A percentile compares a stretch with the other conserved stretches of the same genome.
Evolutionary conservation across 805 yeast species (phyloP).

Genomic region (Jamesozyma rosinii): DNA sequence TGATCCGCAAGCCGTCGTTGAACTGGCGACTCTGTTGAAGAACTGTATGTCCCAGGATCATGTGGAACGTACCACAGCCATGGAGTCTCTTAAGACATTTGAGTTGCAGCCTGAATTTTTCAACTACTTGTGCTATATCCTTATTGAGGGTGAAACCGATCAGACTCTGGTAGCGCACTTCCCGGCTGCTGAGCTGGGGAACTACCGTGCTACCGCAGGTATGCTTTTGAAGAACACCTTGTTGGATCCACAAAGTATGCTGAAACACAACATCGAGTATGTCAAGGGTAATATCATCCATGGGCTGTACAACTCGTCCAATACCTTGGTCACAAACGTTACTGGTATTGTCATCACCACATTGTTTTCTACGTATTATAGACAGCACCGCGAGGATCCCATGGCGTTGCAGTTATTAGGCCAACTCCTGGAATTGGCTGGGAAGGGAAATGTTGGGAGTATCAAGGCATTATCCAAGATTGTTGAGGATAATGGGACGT

Average conservation of each 20-base stretch:
- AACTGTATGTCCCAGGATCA: conserved; percentile 62
- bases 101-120: conserved; percentile 65
- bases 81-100: conserved; percentile 63
- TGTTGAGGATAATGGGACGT: conserved; percentile 74
- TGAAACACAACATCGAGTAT: conserved; percentile 32
- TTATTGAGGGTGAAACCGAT: conserved; percentile 44
- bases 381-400: conserved; percentile 30
- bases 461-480: conserved; percentile 75
- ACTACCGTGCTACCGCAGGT: conserved; percentile 76
- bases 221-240: conserved; percentile 70
- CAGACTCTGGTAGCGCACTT: conserved; percentile 33
- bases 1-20: conserved; percentile 49
- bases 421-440: conserved; percentile 53
- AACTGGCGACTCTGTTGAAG: conserved; percentile 54
- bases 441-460: conserved; percentile 34
- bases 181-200: conserved; percentile 17
- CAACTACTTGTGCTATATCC: conserved; percentile 64
- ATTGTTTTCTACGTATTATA: conserved; percentile 46
- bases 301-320: conserved; percentile 30
- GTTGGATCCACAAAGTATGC: conserved; percentile 27
- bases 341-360: conserved; percentile 88
- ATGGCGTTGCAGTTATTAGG: conserved; percentile 61
- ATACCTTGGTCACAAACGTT: conserved; percentile 60
- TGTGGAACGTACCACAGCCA: conserved; percentile 53
- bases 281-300: conserved; percentile 36